Base-by-base conservation (phyloP, 1,284 basidiomycete species). In the Trichosporon inkin region DNA sequence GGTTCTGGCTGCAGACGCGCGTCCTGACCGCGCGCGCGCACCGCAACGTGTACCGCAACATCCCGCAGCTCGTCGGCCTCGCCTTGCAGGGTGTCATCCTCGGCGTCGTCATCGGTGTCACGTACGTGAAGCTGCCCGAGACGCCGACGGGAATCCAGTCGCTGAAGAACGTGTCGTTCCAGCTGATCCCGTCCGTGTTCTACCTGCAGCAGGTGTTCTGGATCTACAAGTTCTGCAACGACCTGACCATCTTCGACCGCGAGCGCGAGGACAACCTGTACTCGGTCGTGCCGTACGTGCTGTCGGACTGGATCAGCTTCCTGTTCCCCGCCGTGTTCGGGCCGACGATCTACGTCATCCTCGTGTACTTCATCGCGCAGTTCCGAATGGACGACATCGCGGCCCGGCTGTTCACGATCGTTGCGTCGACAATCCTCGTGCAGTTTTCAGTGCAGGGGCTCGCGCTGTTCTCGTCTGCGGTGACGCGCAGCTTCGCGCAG, bases 191-290 rank as follows among this genome's bases (percentile, higher is more conserved):
- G 0, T 68, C 68, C 17, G 77, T 74, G 17, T 76, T 77, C 60
- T 78, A 76, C 55, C 67, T 77, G 13, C 71, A 72, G 54, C 70
- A 74, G 55, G 71, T 78, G 6, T 73, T 78, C 47, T 77, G 73
- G 70, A 71, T 77, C 55, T 79, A 69, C 62, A 74, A 77, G 56
- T 77, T 71, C 62, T 79, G 75, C 64, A 72, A 70, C 10, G 77
- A 79, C 38, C 72, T 83, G 16, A 68, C 80, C 58, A 76, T 82
- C 49, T 83, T 83, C 56, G 81, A 83, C 62, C 78, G 81, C 7
- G 81, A 83, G 62, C 72, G 76, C 22, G 80, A 81, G 61, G 71
- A 61, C 41, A 60, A 60, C 10, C 67, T 64, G 19, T 65, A 79
- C 71, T 69, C 71, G 19, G 76, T 78, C 2, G 64, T 76, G 0